A percentile compares a stretch with the other conserved stretches of the same genome.
Evolutionary conservation across 257 asterid genomes (phyloP).

Genomic region (Ajuga chamaepitys): DNA sequence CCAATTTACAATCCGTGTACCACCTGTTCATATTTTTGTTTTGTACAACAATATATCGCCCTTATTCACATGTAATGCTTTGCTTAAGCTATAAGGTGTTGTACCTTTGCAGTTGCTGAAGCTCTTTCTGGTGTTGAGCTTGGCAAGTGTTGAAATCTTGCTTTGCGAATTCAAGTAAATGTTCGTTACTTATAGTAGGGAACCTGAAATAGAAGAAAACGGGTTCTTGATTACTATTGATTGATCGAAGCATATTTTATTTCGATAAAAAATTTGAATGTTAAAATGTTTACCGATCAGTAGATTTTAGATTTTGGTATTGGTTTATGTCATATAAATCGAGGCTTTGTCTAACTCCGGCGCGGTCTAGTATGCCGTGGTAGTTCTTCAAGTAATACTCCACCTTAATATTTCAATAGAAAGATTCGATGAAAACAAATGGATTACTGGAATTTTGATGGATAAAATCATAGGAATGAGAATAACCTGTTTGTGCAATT

Average conservation of each 20-base stretch:
- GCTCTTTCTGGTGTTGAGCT: too few species aligned
- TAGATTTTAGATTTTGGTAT: constrained; percentile 13
- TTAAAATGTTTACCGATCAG: constrained; percentile 17
- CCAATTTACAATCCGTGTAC: constrained; percentile 27
- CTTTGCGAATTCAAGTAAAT: constrained; percentile 16
- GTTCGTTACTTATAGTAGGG: constrained; percentile 11
- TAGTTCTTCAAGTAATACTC: constrained; percentile 27
- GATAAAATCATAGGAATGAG: not conserved
- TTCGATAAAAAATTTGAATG: not conserved
- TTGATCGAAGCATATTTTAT: not conserved
- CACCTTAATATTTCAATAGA: constrained; percentile 14
- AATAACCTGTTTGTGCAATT: constrained; percentile 22
- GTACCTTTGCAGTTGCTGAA: constrained; percentile 34
- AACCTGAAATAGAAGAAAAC: constrained; percentile 13
- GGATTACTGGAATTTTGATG: not conserved
- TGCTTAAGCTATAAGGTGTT: not conserved
- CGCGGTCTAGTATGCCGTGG: constrained; percentile 18
- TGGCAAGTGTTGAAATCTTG: too few species aligned
- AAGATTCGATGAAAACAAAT: not conserved
- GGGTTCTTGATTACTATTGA: not conserved
- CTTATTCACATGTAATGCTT: not conserved
- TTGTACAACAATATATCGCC: not conserved
- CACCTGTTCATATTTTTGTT: constrained; percentile 19
- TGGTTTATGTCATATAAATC: not conserved
- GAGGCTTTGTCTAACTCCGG: constrained; percentile 13